Conservation (phyloP, 2,329 filamentous ascomycete species). For the Colletotrichum filicis region DNA sequence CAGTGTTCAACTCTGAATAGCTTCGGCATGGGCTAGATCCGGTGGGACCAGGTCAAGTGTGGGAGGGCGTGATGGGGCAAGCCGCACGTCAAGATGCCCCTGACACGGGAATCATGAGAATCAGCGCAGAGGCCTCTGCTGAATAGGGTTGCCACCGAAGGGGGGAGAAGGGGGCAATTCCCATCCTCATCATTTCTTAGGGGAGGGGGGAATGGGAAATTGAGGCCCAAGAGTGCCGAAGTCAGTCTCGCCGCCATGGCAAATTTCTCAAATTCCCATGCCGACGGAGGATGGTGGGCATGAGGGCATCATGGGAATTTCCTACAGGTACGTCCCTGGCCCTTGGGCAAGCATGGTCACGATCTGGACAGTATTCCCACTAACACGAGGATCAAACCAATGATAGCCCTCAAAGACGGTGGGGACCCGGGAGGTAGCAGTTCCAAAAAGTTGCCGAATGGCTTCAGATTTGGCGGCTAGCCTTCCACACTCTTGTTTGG, state of each 20-base stretch:
- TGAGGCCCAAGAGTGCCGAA: slow-evolving; percentile 26
- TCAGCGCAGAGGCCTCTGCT: slow-evolving; percentile 11
- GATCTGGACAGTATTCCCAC: slow-evolving; percentile 22
- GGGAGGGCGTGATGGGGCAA: slow-evolving; percentile 1
- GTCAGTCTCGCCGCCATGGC: slow-evolving; percentile 18
- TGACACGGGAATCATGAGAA: neutral
- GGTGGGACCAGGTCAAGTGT: slow-evolving; percentile 10
- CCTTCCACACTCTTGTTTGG: neutral
- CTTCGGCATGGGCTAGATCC: slow-evolving; percentile 21
- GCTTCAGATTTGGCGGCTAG: slow-evolving; percentile 11
- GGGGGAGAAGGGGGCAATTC: slow-evolving; percentile 9
- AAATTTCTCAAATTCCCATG: slow-evolving; percentile 33
- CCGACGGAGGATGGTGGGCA: neutral
- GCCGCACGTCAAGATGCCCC: neutral
- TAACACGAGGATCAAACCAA: slow-evolving; percentile 22
- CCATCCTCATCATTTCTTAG: neutral
- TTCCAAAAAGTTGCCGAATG: slow-evolving; percentile 16
- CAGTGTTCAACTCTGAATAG: neutral
- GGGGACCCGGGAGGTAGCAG: neutral
- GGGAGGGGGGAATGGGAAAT: slow-evolving; percentile 26
- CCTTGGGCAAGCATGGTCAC: slow-evolving; percentile 1
- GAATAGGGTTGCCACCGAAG: neutral
- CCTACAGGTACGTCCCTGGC: neutral
- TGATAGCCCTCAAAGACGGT: neutral
- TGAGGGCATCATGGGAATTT: neutral